phyloP scores from a whole-genome alignment of 306 rosid genomes.

The Prosopis cineraria region DNA sequence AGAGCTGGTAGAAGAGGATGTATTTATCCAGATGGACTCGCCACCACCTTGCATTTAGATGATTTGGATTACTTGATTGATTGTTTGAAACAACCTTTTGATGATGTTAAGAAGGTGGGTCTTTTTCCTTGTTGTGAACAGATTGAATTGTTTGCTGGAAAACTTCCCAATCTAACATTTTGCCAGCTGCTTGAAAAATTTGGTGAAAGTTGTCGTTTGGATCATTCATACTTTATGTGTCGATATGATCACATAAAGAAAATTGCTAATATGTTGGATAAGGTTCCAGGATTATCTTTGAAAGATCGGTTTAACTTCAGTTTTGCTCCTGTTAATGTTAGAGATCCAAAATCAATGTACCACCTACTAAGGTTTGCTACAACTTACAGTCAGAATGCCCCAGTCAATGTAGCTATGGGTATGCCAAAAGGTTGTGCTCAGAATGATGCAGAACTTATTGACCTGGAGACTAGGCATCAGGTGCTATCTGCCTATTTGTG shows the following conservation, averaged over 20 bases:
- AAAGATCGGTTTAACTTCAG: conserved; percentile 86
- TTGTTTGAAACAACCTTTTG: conserved; percentile 89
- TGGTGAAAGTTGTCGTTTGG: conserved; percentile 76
- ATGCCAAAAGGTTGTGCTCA: conserved; percentile 75
- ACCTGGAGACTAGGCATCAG: conserved; percentile 91
- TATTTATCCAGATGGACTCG: conserved; percentile 81
- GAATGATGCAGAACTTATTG: conserved; percentile 78
- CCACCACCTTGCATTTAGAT: conserved; percentile 74
- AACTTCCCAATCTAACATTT: conserved; percentile 60
- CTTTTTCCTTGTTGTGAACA: conserved; percentile 85
- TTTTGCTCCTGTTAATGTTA: conserved; percentile 88
- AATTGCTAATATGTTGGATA: conserved; percentile 91
- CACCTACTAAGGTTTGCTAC: conserved; percentile 83
- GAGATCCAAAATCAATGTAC: conserved; percentile 89
- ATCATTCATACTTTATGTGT: conserved; percentile 80
- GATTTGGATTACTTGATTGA: conserved; percentile 89
- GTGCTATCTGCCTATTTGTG: conserved; percentile 86
- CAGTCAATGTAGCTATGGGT: conserved; percentile 84
- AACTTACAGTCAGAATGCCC: conserved; percentile 63
- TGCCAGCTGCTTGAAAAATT: conserved; percentile 66
- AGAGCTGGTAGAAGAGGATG: conserved; percentile 97
- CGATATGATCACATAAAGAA: conserved; percentile 78
- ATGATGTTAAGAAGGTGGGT: conserved; percentile 67
- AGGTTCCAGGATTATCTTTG: conserved; percentile 65
- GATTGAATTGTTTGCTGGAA: conserved; percentile 79